phyloP scores from a whole-genome alignment of 148 eudicot species.

The Silene conica region DNA sequence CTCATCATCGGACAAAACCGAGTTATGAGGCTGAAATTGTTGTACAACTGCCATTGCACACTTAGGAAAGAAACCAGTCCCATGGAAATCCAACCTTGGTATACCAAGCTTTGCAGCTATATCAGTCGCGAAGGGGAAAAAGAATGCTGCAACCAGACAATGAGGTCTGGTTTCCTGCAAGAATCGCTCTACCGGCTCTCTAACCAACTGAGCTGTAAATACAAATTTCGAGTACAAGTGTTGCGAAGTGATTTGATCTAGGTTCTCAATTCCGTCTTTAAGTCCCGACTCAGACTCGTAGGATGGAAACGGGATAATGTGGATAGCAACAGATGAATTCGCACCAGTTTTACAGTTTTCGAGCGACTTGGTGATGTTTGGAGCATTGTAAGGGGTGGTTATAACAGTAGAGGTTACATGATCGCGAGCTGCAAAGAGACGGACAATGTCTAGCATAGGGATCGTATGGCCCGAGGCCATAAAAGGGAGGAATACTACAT shows the following conservation, averaged over 20 bases:
- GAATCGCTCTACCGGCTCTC: constrained; percentile 36
- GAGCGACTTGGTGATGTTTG: constrained; percentile 22
- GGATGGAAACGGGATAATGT: constrained; percentile 29
- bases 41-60: constrained; percentile 26
- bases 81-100: constrained; percentile 53
- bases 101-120: constrained; percentile 32
- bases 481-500: constrained; percentile 36
- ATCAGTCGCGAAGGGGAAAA: constrained; percentile 44
- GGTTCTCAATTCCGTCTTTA: constrained; percentile 34
- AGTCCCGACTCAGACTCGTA: constrained; percentile 22
- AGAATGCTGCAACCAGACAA: constrained; percentile 44
- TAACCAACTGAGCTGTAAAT: constrained; percentile 28
- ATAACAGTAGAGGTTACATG: constrained; percentile 32
- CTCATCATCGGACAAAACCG: constrained; percentile 41
- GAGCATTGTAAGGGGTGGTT: constrained; percentile 43
- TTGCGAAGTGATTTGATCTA: constrained; percentile 17
- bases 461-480: constrained; percentile 50
- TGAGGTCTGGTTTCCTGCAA: constrained; percentile 31
- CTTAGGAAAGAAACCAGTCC: constrained; percentile 32
- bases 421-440: constrained; percentile 25
- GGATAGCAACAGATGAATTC: constrained; percentile 12
- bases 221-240: constrained; percentile 22
- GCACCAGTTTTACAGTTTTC: constrained; percentile 7
- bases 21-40: constrained; percentile 29
- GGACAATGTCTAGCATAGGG: constrained; percentile 42